phyloP scores from a whole-genome alignment of 306 rosid genomes.

The Trichosanthes truncata region DNA sequence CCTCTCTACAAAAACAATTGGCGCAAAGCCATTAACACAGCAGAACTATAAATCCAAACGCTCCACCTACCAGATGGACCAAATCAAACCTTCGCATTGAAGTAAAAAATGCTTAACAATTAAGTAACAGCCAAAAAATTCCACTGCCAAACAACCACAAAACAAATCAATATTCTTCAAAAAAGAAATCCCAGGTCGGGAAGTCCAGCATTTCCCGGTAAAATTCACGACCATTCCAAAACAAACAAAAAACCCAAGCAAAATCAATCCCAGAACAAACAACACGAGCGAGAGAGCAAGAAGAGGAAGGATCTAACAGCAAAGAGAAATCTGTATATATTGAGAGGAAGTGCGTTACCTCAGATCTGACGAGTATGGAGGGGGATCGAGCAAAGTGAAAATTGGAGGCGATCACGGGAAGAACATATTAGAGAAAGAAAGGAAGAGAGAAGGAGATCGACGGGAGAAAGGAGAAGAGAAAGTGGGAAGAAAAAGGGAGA shows the following conservation, averaged over 20 bases:
- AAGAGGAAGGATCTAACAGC: neutral
- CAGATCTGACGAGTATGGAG: conserved; percentile 29
- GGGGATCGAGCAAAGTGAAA: conserved; percentile 10
- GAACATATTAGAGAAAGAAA: neutral
- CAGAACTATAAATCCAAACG: neutral
- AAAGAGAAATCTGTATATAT: conserved; percentile 1
- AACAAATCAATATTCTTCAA: neutral
- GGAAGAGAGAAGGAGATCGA: neutral
- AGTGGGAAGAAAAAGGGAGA: neutral
- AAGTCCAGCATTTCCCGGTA: neutral
- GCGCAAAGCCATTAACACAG: neutral
- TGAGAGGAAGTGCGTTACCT: conserved; percentile 21
- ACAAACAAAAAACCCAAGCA: neutral
- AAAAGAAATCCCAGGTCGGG: neutral
- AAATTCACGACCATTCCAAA: neutral
- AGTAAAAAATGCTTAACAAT: neutral
- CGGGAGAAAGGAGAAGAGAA: neutral
- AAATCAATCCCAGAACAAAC: neutral
- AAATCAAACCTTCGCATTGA: neutral
- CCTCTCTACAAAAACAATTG: conserved; percentile 14
- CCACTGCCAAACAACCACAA: neutral
- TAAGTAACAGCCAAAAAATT: neutral
- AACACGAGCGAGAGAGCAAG: neutral
- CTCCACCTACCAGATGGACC: neutral
- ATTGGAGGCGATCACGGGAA: conserved; percentile 6